Base-by-base conservation (phyloP, 306 rosid species). In the Cyamopsis tetragonoloba region DNA sequence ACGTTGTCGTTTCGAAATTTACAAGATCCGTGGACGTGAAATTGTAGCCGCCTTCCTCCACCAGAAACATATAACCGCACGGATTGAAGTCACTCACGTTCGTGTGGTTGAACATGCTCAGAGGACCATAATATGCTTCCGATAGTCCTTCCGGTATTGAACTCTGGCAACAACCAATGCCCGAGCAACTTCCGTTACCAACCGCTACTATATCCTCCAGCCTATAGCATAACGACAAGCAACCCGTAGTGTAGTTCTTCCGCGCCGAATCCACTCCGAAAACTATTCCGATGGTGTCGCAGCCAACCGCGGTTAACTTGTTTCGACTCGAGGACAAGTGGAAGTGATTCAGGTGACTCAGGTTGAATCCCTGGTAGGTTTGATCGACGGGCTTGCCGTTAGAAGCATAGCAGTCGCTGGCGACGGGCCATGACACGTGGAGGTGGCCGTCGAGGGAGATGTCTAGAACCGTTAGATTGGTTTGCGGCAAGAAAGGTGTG, bases 91-190 rank as follows among this genome's bases (percentile, higher is more conserved):
- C 11, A 4, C 15, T 3, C 0, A 75, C 69, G 0, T 0, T 0
- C 0, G 18, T 4, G 48, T 63, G 68, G 49, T 66, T 44, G 0
- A 0, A 0, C 1, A 3, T 3, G 46, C 64, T 37, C 0, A 0
- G 0, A 6, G 65, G 49, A 2, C 0, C 0, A 8, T 30, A 13
- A 0, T 0, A 0, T 4, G 70, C 6, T 3, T 0, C 1, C 0
- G 13, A 39, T 0, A 75, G 4, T 0, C 74, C 76, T 0, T 20
- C 11, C 0, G 85, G 80, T 11, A 84, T 62, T 0, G 26, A 2
- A 17, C 66, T 24, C 41, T 78, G 65, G 48, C 90, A 82, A 38
- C 88, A 84, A 1, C 88, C 88, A 0, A 20, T 17, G 9, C 85
- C 86, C 0, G 70, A 55, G 43, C 89, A 87, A 0, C 67, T 1